Conservation (phyloP, 805 yeast species). For the Deakozyma indianensis region DNA sequence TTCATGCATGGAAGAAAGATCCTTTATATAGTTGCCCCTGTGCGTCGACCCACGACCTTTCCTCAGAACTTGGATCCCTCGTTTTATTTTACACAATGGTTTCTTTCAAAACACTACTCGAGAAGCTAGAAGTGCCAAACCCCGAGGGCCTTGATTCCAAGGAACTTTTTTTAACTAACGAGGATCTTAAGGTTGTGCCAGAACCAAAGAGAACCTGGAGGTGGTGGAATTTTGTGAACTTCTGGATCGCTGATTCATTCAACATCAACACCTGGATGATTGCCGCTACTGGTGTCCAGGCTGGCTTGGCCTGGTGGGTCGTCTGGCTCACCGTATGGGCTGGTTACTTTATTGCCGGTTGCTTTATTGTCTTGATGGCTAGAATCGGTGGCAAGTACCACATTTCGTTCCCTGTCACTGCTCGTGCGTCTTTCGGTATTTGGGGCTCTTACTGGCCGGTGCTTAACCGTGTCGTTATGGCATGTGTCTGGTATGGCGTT, state of each 20-base stretch:
- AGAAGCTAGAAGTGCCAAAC: constrained; percentile 16
- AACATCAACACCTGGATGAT: constrained; percentile 86
- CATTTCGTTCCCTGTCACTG: constrained; percentile 70
- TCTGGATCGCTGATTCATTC: constrained; percentile 85
- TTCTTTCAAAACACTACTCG: not conserved
- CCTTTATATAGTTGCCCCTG: too few relatives aligned
- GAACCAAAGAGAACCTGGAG: constrained; percentile 64
- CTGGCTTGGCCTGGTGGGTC: constrained; percentile 83
- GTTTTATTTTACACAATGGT: not conserved
- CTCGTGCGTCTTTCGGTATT: constrained; percentile 73
- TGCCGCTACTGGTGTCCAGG: constrained; percentile 69
- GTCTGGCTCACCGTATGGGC: constrained; percentile 83
- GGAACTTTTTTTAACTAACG: constrained; percentile 56
- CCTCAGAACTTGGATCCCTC: too few relatives aligned
- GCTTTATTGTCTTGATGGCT: constrained; percentile 56
- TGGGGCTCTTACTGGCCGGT: constrained; percentile 85
- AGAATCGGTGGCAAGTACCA: constrained; percentile 73
- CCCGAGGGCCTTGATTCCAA: constrained; percentile 32
- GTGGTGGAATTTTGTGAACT: constrained; percentile 66
- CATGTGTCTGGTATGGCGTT: constrained; percentile 77
- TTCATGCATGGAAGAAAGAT: too few relatives aligned
- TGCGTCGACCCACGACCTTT: too few relatives aligned
- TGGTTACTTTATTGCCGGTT: constrained; percentile 59
- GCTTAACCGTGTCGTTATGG: constrained; percentile 76
- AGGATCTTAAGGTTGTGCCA: constrained; percentile 40